Evolutionary conservation across 2,329 filamentous ascomycete species (phyloP), one percentile per base, ranked within the genome.

Genomic region (Arthrobotrys entomopaga): DNA sequence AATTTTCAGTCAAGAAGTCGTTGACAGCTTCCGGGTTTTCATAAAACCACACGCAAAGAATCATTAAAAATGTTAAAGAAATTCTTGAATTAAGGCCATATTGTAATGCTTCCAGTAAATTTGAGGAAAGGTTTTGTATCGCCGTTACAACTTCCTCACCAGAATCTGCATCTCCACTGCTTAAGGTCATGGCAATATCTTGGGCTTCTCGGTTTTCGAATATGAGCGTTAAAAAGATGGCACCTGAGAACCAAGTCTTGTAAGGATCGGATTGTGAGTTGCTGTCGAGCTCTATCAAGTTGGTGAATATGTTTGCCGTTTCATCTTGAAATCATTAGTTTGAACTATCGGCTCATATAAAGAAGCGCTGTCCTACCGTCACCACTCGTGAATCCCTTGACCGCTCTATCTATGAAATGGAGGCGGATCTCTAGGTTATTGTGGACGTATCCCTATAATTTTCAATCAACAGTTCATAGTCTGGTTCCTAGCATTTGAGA

Each of bases 141-240:
- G 92, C 92, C 0, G 94, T 97, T 11, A 99, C 90, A 11, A 97
- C 92, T 81, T 99, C 95, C 82, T 99, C 95, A 2, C 94, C 95
- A 77, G 86, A 91, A 38, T 90, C 89, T 20, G 91, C 91, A 81
- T 98, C 92, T 10, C 95, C 95, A 81, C 98, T 94, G 0, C 89
- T 92, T 19, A 99, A 89, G 20, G 86, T 86, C 86, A 96, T 92
- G 16, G 93, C 89, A 57, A 91, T 85, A 4, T 86, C 85, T 80
- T 98, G 98, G 1, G 91, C 91, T 76, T 91, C 87, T n/a, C 34
- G 58, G 38, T 65, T 61, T 72, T 96, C 91, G 75, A 89, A 90
- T 16, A 98, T 82, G 10, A 99, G 84, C 79, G 98, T 93, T 77
- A 97, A 90, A 76, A 95, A 86, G 63, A 98, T 87, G 24, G 93